Evolutionary conservation across 1,139 yeast species (phyloP).

Genomic region (Candida glucosophila): DNA sequence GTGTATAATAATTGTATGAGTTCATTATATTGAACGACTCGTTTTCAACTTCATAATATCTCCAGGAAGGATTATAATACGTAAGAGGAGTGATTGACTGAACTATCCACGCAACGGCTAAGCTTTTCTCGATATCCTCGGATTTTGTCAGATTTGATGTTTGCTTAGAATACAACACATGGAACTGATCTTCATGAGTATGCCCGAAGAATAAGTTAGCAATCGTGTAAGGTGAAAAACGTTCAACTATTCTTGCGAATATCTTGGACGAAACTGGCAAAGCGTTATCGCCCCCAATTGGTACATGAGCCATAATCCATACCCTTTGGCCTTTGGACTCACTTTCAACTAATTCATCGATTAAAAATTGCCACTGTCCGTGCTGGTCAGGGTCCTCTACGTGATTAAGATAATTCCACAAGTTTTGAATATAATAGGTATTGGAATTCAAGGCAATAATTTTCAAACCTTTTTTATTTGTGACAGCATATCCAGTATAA

Average conservation of each 20-base stretch:
- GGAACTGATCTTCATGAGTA: slow-evolving; percentile 64
- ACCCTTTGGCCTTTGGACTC: slow-evolving; percentile 53
- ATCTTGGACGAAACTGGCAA: slow-evolving; percentile 55
- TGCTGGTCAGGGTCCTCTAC: slow-evolving; percentile 48
- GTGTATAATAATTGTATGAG: slow-evolving; percentile 47
- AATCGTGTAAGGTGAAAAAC: slow-evolving; percentile 63
- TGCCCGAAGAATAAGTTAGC: slow-evolving; percentile 68
- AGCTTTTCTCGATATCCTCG: slow-evolving; percentile 20
- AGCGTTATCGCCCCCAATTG: slow-evolving; percentile 46
- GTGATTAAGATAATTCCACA: slow-evolving; percentile 53
- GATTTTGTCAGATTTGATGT: slow-evolving; percentile 18
- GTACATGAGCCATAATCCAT: slow-evolving; percentile 68
- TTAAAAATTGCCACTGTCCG: slow-evolving; percentile 55
- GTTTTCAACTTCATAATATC: slow-evolving; percentile 62
- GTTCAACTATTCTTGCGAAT: slow-evolving; percentile 49
- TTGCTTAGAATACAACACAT: slow-evolving; percentile 41
- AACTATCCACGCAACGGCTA: slow-evolving; percentile 56
- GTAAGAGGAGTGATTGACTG: slow-evolving; percentile 59
- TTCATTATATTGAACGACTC: slow-evolving; percentile 55
- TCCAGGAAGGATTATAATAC: slow-evolving; percentile 60
- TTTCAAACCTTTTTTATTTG: slow-evolving; percentile 49
- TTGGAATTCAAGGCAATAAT: slow-evolving; percentile 61
- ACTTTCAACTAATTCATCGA: slow-evolving; percentile 51
- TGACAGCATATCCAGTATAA: slow-evolving; percentile 56
- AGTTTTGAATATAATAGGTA: slow-evolving; percentile 56